Conservation (phyloP, 192 early-diverging fungal species). For the Rhizoclosmatium sp. region DNA sequence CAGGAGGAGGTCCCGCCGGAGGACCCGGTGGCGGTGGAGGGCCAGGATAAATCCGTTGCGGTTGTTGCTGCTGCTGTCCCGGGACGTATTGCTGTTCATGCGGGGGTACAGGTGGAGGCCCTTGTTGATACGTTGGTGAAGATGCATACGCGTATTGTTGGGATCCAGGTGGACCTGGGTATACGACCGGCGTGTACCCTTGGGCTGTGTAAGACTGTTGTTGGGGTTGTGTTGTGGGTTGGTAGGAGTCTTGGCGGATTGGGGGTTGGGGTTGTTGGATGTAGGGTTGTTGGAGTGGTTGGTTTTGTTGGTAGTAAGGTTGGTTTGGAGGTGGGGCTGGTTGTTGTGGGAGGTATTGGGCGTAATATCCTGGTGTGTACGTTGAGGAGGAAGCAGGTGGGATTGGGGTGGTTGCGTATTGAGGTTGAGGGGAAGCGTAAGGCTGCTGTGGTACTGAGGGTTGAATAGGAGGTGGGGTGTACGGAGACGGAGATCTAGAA, state of each 20-base stretch:
- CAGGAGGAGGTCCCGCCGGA: no score
- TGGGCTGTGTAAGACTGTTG: background rate
- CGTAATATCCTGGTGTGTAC: slow-evolving; percentile 7
- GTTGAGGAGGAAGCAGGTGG: no score
- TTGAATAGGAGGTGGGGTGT: background rate
- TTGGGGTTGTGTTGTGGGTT: background rate
- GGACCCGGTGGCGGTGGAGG: background rate
- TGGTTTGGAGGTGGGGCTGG: slow-evolving; percentile 10
- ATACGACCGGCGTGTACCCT: background rate
- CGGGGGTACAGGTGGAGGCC: slow-evolving; percentile 1
- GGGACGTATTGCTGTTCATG: background rate
- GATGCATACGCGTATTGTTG: slow-evolving; percentile 1
- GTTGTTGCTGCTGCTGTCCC: background rate
- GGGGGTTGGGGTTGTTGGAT: background rate
- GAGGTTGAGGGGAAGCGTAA: background rate
- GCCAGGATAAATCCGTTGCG: background rate
- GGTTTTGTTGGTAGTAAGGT: background rate
- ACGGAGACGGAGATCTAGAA: background rate
- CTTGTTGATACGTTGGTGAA: background rate
- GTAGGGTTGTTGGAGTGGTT: background rate
- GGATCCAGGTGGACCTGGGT: slow-evolving; percentile 1
- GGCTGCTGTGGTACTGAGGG: background rate
- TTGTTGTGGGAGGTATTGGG: slow-evolving; percentile 29
- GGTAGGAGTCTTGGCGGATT: background rate
- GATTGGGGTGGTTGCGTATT: background rate